phyloP scores from a whole-genome alignment of 1,284 basidiomycete species.

The Trichosporon sp. region DNA sequence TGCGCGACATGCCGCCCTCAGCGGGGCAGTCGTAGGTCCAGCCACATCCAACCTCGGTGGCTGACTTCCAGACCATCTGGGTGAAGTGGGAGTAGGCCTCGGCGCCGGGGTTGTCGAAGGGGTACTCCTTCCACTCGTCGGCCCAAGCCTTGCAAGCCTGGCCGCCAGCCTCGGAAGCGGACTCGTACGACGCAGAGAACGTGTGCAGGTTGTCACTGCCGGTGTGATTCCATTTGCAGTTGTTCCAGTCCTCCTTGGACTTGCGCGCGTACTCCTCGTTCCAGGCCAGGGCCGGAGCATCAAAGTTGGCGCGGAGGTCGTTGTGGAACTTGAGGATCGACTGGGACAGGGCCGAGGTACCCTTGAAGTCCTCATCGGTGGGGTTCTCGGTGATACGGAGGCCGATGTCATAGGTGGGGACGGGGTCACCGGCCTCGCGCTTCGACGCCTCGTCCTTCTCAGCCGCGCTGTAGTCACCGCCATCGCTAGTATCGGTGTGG shows the following conservation, averaged over 20 bases:
- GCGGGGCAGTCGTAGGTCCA: slow-evolving; percentile 23
- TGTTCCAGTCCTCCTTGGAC: neutral
- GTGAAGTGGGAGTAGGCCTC: slow-evolving; percentile 31
- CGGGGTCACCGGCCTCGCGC: slow-evolving; percentile 16
- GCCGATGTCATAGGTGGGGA: slow-evolving; percentile 34
- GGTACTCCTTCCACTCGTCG: slow-evolving; percentile 22
- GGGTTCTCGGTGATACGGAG: slow-evolving; percentile 35
- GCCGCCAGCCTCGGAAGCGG: neutral
- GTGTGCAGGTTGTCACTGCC: slow-evolving; percentile 24
- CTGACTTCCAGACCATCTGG: slow-evolving; percentile 53
- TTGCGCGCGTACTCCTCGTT: slow-evolving; percentile 19
- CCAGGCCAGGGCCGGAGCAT: too few relatives aligned
- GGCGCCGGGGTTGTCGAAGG: slow-evolving; percentile 38
- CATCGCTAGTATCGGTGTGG: slow-evolving; percentile 7
- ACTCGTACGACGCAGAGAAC: neutral
- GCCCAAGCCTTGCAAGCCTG: slow-evolving; percentile 21
- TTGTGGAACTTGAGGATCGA: slow-evolving; percentile 26
- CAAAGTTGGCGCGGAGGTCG: slow-evolving; percentile 26
- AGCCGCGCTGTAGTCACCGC: neutral
- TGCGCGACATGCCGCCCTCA: slow-evolving; percentile 7
- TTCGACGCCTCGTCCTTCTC: neutral
- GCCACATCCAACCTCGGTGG: slow-evolving; percentile 48
- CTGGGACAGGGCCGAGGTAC: slow-evolving; percentile 22
- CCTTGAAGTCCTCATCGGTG: slow-evolving; percentile 35
- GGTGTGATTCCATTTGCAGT: slow-evolving; percentile 20